These are phyloP conservation scores for Sugiyamaella smithiae DNA, from an alignment of 805 yeast species.

Conservation along the genomic window DNA sequence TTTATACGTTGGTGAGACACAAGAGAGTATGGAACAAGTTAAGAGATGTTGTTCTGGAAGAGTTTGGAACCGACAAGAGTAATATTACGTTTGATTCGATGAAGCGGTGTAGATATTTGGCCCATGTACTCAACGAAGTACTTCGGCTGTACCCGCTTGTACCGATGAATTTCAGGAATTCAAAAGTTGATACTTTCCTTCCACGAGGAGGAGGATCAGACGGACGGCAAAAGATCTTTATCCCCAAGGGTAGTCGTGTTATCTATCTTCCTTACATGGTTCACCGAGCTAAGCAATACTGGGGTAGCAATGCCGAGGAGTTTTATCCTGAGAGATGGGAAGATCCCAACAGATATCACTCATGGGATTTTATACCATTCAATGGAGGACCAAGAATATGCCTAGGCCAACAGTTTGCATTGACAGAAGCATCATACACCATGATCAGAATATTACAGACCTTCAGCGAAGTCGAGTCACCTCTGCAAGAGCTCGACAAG, in stretches of 20 bases:
- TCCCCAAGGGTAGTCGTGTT: constrained; percentile 45
- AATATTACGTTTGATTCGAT: constrained; percentile 46
- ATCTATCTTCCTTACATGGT: constrained; percentile 42
- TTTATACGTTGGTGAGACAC: constrained; percentile 47
- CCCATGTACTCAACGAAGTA: constrained; percentile 46
- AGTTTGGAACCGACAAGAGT: constrained; percentile 34
- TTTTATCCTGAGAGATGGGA: constrained; percentile 52
- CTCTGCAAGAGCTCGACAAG: constrained; percentile 4
- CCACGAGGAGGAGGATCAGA: constrained; percentile 54
- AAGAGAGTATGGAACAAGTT: constrained; percentile 33
- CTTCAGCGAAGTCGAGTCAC: constrained; percentile 15
- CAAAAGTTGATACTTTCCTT: constrained; percentile 45
- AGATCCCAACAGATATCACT: constrained; percentile 31
- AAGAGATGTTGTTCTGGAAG: constrained; percentile 38
- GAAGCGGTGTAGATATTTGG: constrained; percentile 47
- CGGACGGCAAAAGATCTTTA: constrained; percentile 38
- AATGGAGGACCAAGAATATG: constrained; percentile 58
- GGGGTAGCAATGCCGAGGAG: constrained; percentile 45
- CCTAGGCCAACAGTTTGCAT: constrained; percentile 55
- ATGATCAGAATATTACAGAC: constrained; percentile 39
- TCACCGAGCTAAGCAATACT: constrained; percentile 41
- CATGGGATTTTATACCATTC: constrained; percentile 53
- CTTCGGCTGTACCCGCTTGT: constrained; percentile 53
- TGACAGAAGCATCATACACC: constrained; percentile 50
- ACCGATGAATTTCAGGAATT: constrained; percentile 47